Base-by-base conservation (phyloP, 23 red algal species). In the Gracilaria gracilis region DNA sequence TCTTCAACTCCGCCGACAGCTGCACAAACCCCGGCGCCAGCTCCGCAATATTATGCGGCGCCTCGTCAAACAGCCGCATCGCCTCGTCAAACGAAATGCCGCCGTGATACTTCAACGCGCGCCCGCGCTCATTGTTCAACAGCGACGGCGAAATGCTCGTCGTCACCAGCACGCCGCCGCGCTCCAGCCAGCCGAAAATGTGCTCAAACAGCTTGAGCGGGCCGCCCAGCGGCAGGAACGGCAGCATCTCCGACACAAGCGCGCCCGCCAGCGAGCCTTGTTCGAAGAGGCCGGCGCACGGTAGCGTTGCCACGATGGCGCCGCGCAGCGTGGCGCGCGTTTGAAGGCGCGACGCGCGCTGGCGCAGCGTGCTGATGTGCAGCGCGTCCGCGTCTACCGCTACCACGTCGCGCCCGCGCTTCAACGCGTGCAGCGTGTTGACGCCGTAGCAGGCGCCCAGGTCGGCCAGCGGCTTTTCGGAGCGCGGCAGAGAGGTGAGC, bases 361-460 rank as follows among this genome's bases (percentile, higher is more conserved):
- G n/a, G 1, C 51, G 11, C 4, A 86, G 59, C 13, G 24, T 38
- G 35, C 31, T 33, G 1, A 86, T 17, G 23, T 86, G 82, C 21
- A 49, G 23, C 2, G 55, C 17, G n/a, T 86, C 55, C 20, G 48
- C 37, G 40, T 86, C 82, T 9, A 86, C 59, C 0, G 82, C 82
- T 2, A 86, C 67, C 35, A 86, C 82, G 23, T 62, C 24, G n/a
- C 82, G 58, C 20, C 29, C 55, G 9, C 21, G 39, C 20, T 50
- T 36, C 11, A 86, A 24, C 7, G 82, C 82, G 27, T 62, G 55
- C 17, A 86, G 0, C 9, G 82, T 86, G 38, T 86, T 28, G 12
- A 66, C 82, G 61, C 82, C 82, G 61, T 70, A 86, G 9, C 57
- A 57, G 6, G 61, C 58, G 57, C 82, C 82, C 15, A 86, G 25